Evolutionary conservation across 371 early-diverging fungal species (phyloP).

Genomic region (Mortierella sp.): DNA sequence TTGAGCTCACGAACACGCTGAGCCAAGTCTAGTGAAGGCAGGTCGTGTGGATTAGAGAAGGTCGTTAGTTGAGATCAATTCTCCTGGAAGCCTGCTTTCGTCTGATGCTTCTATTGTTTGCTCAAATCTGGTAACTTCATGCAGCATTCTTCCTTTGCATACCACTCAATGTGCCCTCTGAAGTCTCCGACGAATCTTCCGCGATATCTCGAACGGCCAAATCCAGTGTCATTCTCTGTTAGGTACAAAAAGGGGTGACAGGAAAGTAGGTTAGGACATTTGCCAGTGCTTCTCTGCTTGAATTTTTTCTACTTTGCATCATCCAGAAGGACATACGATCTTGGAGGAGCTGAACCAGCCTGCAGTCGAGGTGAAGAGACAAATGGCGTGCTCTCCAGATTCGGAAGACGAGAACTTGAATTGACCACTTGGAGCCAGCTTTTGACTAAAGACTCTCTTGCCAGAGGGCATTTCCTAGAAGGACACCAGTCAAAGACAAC

Average conservation of each 20-base stretch:
- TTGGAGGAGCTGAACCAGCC: conserved; percentile 63
- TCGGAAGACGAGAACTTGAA: conserved; percentile 91
- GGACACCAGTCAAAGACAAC: neutral
- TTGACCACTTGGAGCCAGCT: conserved; percentile 75
- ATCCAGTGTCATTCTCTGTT: conserved; percentile 38
- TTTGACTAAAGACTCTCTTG: conserved; percentile 76
- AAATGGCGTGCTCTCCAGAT: conserved; percentile 91
- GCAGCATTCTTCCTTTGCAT: conserved; percentile 6
- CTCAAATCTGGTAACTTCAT: too few relatives aligned
- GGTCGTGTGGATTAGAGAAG: conserved; percentile 21
- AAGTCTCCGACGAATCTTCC: conserved; percentile 28
- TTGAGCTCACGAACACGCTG: conserved; percentile 83
- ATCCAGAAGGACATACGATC: conserved; percentile 14
- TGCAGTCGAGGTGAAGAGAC: conserved; percentile 70
- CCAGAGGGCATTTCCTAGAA: conserved; percentile 66
- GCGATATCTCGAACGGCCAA: conserved; percentile 31
- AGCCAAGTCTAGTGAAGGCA: conserved; percentile 67
- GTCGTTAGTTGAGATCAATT: too few relatives aligned
- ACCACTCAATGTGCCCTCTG: conserved; percentile 69
- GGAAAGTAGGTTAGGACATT: neutral
- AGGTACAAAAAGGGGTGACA: neutral
- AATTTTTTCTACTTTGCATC: conserved; percentile 59
- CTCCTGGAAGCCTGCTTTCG: too few relatives aligned
- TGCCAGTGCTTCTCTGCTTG: neutral
- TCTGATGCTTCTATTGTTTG: too few relatives aligned